These are phyloP conservation scores for Solanum chaucha DNA, from an alignment of 257 asterid genomes.

Conservation along the genomic window DNA sequence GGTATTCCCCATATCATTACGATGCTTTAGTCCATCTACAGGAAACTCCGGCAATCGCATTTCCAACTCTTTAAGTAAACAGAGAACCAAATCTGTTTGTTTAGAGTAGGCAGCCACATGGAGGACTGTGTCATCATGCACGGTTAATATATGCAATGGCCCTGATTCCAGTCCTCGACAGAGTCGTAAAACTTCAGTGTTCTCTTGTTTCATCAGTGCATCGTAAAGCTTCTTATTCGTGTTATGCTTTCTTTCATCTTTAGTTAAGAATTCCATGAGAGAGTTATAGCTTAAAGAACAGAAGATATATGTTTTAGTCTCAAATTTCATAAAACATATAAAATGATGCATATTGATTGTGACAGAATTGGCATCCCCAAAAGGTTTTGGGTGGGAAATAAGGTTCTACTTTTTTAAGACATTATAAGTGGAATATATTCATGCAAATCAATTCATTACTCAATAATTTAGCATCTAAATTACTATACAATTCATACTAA, in stretches of 20 bases:
- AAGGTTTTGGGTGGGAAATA: not conserved
- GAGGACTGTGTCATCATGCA: not conserved
- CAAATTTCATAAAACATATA: not conserved
- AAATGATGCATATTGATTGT: not conserved
- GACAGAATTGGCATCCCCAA: not conserved
- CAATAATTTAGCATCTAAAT: not conserved
- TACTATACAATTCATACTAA: not conserved
- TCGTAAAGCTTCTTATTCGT: not conserved
- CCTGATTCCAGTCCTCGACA: not conserved
- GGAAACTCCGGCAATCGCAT: not conserved
- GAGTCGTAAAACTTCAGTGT: not conserved
- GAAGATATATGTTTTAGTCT: not conserved
- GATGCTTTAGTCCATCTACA: not conserved
- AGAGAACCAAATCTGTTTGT: conserved; percentile 1
- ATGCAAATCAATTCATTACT: not conserved
- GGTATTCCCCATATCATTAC: not conserved
- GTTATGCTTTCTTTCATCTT: not conserved
- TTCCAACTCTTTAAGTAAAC: not conserved
- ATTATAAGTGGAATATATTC: not conserved
- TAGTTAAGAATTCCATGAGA: not conserved
- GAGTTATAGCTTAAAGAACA: not conserved
- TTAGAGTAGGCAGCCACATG: conserved; percentile 11
- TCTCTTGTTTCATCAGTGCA: not conserved
- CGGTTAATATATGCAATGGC: not conserved
- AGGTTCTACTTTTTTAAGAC: not conserved